phyloP scores from a whole-genome alignment of 768 basidiomycete species.

The Suillus subalutaceus region DNA sequence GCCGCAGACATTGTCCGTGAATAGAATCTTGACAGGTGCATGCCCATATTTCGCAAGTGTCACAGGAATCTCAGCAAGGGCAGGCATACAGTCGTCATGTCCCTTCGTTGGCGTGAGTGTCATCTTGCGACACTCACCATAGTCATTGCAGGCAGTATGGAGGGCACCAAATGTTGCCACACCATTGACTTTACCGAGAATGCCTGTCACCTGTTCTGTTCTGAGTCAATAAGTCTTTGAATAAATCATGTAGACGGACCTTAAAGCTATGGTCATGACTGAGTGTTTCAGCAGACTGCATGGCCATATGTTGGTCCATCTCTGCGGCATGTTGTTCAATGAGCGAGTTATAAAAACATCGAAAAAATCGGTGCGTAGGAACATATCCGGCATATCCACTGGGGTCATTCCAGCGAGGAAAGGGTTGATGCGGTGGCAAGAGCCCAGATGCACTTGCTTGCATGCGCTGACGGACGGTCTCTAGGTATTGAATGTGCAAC shows the following conservation, averaged over 20 bases:
- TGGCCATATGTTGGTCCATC: constrained; percentile 30
- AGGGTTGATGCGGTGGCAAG: constrained; percentile 10
- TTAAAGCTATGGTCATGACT: constrained; percentile 33
- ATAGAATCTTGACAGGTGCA: no score
- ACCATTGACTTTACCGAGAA: no score
- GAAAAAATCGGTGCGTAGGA: constrained; percentile 12
- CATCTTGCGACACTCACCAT: no score
- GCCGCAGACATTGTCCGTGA: no score
- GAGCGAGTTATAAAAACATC: constrained; percentile 27
- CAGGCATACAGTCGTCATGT: no score
- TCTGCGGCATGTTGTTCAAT: constrained; percentile 22
- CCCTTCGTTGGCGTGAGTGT: no score
- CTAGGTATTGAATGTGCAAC: constrained; percentile 15
- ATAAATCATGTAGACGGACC: not conserved
- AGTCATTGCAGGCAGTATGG: no score
- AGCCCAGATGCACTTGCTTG: not conserved
- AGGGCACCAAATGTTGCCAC: no score
- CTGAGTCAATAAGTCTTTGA: no score
- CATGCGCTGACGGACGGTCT: not conserved
- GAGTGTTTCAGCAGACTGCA: constrained; percentile 21
- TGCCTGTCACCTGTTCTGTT: no score
- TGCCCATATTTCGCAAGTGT: no score
- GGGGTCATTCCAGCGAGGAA: constrained; percentile 1
- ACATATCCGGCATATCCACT: constrained; percentile 21
- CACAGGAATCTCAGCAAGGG: no score